phyloP scores from a whole-genome alignment of 805 yeast genomes.

The Candida tammaniensis region DNA sequence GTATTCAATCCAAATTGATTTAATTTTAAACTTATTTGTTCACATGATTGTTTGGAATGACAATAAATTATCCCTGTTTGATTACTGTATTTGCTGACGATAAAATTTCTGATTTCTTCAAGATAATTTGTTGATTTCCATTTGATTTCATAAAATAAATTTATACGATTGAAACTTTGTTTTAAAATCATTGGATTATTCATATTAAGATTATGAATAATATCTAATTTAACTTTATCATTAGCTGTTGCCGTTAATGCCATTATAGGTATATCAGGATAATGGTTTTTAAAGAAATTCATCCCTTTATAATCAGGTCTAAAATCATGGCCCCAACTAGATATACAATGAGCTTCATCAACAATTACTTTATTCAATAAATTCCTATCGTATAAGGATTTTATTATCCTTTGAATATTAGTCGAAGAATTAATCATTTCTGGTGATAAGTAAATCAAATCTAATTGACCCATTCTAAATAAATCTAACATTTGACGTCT shows the following conservation, averaged over 20 bases:
- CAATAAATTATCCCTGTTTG: slow-evolving; percentile 91
- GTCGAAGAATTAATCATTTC: slow-evolving; percentile 84
- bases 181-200: slow-evolving; percentile 61
- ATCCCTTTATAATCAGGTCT: slow-evolving; percentile 91
- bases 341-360: slow-evolving; percentile 98
- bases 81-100: slow-evolving; percentile 48
- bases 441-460: slow-evolving; percentile 85
- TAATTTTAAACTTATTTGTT: slow-evolving; percentile 67
- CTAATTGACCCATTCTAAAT: slow-evolving; percentile 64
- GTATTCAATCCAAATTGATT: slow-evolving; percentile 59
- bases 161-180: slow-evolving; percentile 90
- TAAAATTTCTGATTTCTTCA: slow-evolving; percentile 58
- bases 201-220: slow-evolving; percentile 72
- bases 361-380: slow-evolving; percentile 82
- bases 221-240: slow-evolving; percentile 82
- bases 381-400: slow-evolving; percentile 50
- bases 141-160: slow-evolving; percentile 73
- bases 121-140: slow-evolving; percentile 57
- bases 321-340: slow-evolving; percentile 99
- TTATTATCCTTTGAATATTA: slow-evolving; percentile 63
- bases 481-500: slow-evolving; percentile 58
- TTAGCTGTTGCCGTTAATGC: slow-evolving; percentile 98
- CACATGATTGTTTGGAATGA: slow-evolving; percentile 86
- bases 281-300: slow-evolving; percentile 66
- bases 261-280: slow-evolving; percentile 84